Base-by-base conservation (phyloP, 768 basidiomycete genomes). In the Thelephora aurantiotincta region DNA sequence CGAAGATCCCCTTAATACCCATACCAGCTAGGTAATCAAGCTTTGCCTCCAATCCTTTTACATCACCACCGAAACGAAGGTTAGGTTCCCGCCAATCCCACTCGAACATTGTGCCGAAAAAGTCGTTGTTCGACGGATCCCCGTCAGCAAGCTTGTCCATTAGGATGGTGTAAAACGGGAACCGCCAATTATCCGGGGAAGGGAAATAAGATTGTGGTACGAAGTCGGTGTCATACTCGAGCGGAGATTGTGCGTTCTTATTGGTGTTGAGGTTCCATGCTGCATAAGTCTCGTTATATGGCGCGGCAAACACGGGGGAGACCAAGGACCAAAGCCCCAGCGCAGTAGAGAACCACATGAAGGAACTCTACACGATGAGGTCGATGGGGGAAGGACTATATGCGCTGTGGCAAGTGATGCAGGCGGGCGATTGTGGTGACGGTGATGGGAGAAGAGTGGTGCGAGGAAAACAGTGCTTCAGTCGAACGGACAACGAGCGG, bases 111-210 rank as follows among this genome's bases (percentile, higher is more conserved):
- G 87, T 77, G 22, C 69, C 70, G 59, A 91, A 96, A 63, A 68
- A 93, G 68, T 94, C 87, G 61, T 96, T 92, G 59, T 94, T 96
- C 38, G 77, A 65, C 2, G 92, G 92, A 60, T 91, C 85, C 1
- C 92, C 92, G 55, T 94, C 90, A 12, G 89, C 89, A 59, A 88
- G 94, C 65, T 94, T 94, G 73, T 96, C 92, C 54, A 92, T 63
- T 45, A 94, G 79, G 56, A 90, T 57, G 37, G 82, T 86, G 59
- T 91, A 91, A 45, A 78, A 71, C 1, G 88, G 87, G 11, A 89
- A 64, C 16, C 92, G 78, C 92, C 92, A 96, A 63, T 96, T 96
- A 12, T 53, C 42, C 0, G 92, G 92, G 0, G 89, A 92, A 0
- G 75, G 71, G 0, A 77, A 83, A 63, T 93, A 92, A 7, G 73